Evolutionary conservation across 495 filamentous ascomycete genomes (phyloP).

Genomic region (Neurospora terricola): DNA sequence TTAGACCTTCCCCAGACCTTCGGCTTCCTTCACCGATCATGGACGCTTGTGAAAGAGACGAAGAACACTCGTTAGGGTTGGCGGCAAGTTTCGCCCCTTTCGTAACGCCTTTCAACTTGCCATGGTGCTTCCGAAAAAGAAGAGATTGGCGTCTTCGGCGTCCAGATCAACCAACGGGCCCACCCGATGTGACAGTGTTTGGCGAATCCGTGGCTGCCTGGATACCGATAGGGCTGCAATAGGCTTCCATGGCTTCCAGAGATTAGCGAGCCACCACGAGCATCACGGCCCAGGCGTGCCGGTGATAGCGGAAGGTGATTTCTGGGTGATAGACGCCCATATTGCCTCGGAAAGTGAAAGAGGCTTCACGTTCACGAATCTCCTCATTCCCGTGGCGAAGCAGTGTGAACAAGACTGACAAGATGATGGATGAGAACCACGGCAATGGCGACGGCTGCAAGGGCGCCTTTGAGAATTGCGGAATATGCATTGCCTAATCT

Average conservation of each 20-base stretch:
- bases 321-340: not conserved
- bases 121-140: not conserved
- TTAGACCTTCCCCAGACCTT: not conserved
- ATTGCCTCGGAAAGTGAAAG: not conserved
- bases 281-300: not conserved
- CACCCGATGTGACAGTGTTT: not conserved
- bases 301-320: not conserved
- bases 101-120: not conserved
- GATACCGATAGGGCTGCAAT: not conserved
- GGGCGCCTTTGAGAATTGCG: not conserved
- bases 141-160: not conserved
- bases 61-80: not conserved
- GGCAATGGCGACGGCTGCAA: not conserved
- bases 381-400: not conserved
- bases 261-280: not conserved
- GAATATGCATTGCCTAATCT: not conserved
- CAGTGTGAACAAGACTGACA: not conserved
- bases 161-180: not conserved
- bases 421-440: too few relatives aligned
- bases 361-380: not conserved
- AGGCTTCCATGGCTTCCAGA: not conserved
- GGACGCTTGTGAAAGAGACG: not conserved
- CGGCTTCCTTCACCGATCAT: not conserved
- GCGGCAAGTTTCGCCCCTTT: not conserved
- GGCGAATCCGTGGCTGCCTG: not conserved